phyloP scores from a whole-genome alignment of 805 yeast genomes.

The Hanseniaspora meyeri region DNA sequence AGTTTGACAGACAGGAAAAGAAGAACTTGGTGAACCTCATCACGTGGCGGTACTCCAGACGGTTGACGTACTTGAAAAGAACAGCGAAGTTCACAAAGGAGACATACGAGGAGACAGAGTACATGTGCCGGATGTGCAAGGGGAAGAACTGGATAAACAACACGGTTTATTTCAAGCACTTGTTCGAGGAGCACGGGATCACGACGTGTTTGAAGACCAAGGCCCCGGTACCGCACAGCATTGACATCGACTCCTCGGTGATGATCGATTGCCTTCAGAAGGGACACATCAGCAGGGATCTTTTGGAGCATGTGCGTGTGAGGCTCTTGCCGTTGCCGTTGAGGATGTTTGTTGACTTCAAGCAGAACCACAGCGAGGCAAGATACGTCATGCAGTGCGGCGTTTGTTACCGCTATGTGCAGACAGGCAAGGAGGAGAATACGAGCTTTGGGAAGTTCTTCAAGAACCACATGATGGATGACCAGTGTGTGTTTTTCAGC shows the following conservation, averaged over 20 bases:
- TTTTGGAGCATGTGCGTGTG: conserved; percentile 14
- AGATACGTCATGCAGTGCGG: conserved; percentile 19
- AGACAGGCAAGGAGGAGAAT: conserved; percentile 18
- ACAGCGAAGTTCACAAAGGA: background rate
- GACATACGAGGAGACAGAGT: conserved; percentile 8
- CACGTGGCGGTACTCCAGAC: conserved; percentile 12
- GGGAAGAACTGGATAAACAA: conserved; percentile 20
- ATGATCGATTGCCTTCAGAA: background rate
- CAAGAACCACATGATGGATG: background rate
- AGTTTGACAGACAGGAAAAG: background rate
- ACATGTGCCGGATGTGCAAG: conserved; percentile 20
- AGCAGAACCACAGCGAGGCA: conserved; percentile 14
- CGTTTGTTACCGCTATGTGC: conserved; percentile 17
- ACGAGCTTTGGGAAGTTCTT: background rate
- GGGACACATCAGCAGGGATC: conserved; percentile 13
- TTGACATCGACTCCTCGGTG: background rate
- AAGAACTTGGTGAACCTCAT: conserved; percentile 14
- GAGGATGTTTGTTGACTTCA: conserved; percentile 15
- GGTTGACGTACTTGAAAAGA: background rate
- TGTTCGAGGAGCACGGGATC: conserved; percentile 21
- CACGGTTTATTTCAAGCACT: conserved; percentile 16
- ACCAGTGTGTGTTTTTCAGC: background rate
- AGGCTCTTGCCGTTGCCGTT: conserved; percentile 18
- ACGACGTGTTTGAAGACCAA: conserved; percentile 13
- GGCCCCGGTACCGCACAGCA: background rate